Evolutionary conservation across 805 yeast genomes (phyloP).

Genomic region (Spathaspora arborariae): DNA sequence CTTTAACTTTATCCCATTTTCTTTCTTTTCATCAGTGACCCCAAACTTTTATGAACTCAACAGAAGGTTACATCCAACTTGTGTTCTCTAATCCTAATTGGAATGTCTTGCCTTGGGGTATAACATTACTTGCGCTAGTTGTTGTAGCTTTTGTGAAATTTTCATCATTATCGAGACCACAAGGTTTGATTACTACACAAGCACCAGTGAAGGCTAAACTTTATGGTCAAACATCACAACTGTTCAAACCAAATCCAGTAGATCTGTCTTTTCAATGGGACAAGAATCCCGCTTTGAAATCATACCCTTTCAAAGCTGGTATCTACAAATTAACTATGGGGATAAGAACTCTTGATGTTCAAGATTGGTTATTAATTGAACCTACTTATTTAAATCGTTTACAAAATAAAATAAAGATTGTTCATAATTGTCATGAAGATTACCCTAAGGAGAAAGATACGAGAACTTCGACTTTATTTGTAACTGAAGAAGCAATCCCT

Average conservation of each 20-base stretch:
- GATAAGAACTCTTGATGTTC: conserved; percentile 35
- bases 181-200: background rate
- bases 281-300: conserved; percentile 17
- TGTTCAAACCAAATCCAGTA: conserved; percentile 12
- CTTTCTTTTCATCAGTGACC: background rate
- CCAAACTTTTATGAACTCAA: background rate
- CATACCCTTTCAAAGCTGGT: conserved; percentile 57
- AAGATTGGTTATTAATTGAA: conserved; percentile 41
- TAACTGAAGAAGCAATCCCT: conserved; percentile 27
- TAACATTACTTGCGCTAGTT: background rate
- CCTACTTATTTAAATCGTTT: conserved; percentile 26
- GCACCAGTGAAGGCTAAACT: background rate
- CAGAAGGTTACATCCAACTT: background rate
- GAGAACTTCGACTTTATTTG: conserved; percentile 26
- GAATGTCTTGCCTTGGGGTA: background rate
- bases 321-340: conserved; percentile 64
- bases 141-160: background rate
- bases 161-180: background rate
- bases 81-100: background rate
- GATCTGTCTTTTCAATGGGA: conserved; percentile 24
- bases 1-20: background rate
- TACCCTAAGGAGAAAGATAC: conserved; percentile 26
- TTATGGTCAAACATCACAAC: background rate
- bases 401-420: conserved; percentile 24
- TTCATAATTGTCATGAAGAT: conserved; percentile 29